phyloP scores from a whole-genome alignment of 192 early-diverging fungal species.

The Backusella parvicylindrica region DNA sequence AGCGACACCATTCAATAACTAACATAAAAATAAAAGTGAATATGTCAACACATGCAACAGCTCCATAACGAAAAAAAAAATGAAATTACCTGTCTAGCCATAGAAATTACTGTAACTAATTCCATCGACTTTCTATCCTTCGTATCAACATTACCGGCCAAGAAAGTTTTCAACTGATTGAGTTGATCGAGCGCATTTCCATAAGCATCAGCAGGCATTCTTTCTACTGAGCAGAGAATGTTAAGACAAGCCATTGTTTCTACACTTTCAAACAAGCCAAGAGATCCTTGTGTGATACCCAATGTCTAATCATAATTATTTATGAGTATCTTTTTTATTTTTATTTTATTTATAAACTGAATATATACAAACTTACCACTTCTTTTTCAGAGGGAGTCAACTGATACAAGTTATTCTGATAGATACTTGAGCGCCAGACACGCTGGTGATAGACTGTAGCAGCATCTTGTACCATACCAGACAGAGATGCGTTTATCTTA shows the following conservation, averaged over 20 bases:
- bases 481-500: conserved; percentile 28
- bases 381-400: conserved; percentile 7
- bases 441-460: conserved; percentile 47
- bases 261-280: conserved; percentile 44
- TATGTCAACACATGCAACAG: not conserved
- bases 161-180: conserved; percentile 10
- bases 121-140: conserved; percentile 21
- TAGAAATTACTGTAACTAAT: conserved; percentile 10
- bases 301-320: conserved; percentile 22
- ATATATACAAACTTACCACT: not conserved
- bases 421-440: conserved; percentile 47
- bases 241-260: conserved; percentile 47
- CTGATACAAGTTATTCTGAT: conserved; percentile 29
- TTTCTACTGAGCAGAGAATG: conserved; percentile 31
- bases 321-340: not conserved
- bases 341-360: not conserved
- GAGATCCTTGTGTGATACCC: conserved; percentile 37
- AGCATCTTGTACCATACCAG: conserved; percentile 51
- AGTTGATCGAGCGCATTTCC: conserved; percentile 11
- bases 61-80: not conserved
- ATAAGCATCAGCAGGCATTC: conserved; percentile 27
- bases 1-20: conserved; percentile 18
- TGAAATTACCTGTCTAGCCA: conserved; percentile 21
- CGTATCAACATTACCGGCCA: not conserved
- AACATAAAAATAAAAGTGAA: not conserved